These are phyloP conservation scores for Trichoderma parareesei DNA, from an alignment of 495 filamentous ascomycete genomes.

Conservation along the genomic window DNA sequence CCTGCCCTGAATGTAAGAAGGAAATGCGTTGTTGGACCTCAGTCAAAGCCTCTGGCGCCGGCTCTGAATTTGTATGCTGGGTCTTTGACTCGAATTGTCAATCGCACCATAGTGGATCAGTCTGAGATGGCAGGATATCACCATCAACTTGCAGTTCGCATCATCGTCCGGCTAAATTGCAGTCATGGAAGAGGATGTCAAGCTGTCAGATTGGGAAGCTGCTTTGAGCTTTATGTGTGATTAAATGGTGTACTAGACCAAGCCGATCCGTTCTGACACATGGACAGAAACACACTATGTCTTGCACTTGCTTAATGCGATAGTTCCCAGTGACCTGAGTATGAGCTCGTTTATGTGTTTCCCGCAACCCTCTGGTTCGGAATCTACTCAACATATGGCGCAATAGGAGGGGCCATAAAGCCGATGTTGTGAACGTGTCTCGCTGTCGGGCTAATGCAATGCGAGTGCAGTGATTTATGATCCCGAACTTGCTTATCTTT, in stretches of 20 bases:
- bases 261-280: background rate
- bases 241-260: background rate
- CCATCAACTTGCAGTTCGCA: background rate
- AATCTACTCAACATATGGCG: background rate
- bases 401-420: background rate
- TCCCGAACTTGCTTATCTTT: no score
- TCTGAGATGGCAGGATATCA: background rate
- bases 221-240: background rate
- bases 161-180: background rate
- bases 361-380: background rate
- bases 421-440: no score
- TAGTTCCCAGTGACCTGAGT: background rate
- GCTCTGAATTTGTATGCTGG: background rate
- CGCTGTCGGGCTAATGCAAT: no score
- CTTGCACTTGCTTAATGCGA: no score
- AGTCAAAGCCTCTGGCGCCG: background rate
- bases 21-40: background rate
- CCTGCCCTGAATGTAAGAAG: background rate
- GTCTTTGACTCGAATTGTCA: background rate
- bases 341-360: background rate
- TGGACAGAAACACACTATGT: background rate
- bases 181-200: background rate
- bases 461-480: no score
- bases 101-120: constrained; percentile 8
- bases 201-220: background rate